Evolutionary conservation across 371 early-diverging fungal genomes (phyloP), one percentile per base, ranked within the genome.

Genomic region (Fennellomyces sp.): DNA sequence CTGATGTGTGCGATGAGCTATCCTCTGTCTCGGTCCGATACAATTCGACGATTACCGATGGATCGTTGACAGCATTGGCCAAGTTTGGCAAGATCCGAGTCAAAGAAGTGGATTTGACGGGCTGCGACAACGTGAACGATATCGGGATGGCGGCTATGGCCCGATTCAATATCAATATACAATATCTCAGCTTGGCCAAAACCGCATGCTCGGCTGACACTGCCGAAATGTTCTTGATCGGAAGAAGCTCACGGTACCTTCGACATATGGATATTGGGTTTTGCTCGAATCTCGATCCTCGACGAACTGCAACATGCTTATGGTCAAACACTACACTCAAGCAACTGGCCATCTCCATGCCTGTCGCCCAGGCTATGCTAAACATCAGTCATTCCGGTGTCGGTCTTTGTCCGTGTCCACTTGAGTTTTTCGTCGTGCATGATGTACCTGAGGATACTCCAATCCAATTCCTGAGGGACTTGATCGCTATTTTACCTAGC

Each of bases 41-140:
- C 19, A 66, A 66, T 31, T 56, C 58, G 15, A n/a, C 47, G 1
- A 30, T 75, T 47, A 61, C 48, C 6, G 73, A 75, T 56, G 61
- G 61, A 42, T 70, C 67, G 2, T 25, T 70, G n/a, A 42, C 54
- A 5, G 69, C 73, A 3, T 26, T 75, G 2, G 72, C 70, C 10
- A 75, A 75, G 27, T 72, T 75, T 31, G 49, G 73, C 27, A 65
- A 67, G 15, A 67, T 75, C 35, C 51, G 48, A 11, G 52, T 75
- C 2, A 42, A 51, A n/a, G 62, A 69, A 41, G 26, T 75, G 2
- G 70, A 75, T 33, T 28, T 75, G 11, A 67, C 68, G 2, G 72
- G 70, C 1, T 75, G 76, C n/a, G 38, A 23, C 0, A 53, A 60
- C 17, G 17, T 75, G 7, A 70, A 68, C 10, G 23, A 56, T 11